Base-by-base conservation (phyloP, 2,329 filamentous ascomycete species). In the Zasmidium citrigriseum region DNA sequence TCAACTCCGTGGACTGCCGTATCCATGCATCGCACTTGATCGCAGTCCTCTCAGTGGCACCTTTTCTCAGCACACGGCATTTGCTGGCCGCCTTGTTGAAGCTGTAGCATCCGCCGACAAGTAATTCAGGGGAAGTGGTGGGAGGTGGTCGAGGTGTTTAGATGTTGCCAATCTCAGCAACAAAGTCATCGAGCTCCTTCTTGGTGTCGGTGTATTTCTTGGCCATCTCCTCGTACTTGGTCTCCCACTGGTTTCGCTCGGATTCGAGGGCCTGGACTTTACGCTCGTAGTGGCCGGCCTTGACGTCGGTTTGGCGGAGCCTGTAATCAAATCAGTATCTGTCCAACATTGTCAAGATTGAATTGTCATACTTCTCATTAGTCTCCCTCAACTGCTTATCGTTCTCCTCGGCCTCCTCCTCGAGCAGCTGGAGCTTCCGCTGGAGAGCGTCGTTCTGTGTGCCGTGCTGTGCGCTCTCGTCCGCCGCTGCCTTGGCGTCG, bases 211-310 rank as follows among this genome's bases (percentile, higher is more conserved):
- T 80, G 83, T 96, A 89, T 82, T 97, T 96, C 86, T 93, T 89
- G 70, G 88, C 78, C 89, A 96, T 96, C 78, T 98, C 93, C 81
- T 98, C 95, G 82, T 96, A 98, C 84, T 99, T 98, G 78, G 84
- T 76, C 83, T 98, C 95, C 93, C 93, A 97, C 78, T 93, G 87
- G 79, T 97, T 92, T 72, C 91, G 89, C 76, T 93, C 86, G 73
- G 86, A 83, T 82, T 99, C 95, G 73, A 97, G 88, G 72, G 95
- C 93, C 80, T 97, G 91, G 70, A 98, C 95, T 85, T 98, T 98
- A 81, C 95, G 95, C 83, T 99, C 95, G 80, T 93, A 98, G 83
- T 99, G 93, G 72, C 93, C 95, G 73, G 93, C 93, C 85, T 98
- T 98, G 81, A 98, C 92, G 77, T 99, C 95, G 81, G 95, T 97